phyloP scores from a whole-genome alignment of 257 asterid genomes.

The Solanum virginianum region DNA sequence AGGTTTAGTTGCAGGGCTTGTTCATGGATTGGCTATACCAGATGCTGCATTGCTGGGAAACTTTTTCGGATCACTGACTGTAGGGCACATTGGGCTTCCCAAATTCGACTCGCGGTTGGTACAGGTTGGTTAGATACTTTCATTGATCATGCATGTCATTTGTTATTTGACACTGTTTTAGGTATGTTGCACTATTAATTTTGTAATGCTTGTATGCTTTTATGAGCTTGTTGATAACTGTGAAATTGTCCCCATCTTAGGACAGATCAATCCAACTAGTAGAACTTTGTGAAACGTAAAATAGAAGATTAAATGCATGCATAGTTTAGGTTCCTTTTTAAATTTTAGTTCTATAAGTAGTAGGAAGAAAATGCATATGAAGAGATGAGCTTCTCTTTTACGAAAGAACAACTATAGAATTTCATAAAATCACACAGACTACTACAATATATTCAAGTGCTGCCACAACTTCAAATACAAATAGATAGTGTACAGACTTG shows the following conservation, averaged over 20 bases:
- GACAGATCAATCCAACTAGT: neutral
- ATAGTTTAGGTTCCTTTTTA: neutral
- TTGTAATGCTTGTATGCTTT: neutral
- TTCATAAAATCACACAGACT: neutral
- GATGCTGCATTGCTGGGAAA: slow-evolving; percentile 92
- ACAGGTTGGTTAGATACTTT: slow-evolving; percentile 39
- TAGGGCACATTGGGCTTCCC: slow-evolving; percentile 70
- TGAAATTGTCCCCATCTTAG: neutral
- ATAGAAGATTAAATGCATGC: neutral
- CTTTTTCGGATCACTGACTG: slow-evolving; percentile 82
- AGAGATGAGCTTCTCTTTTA: neutral
- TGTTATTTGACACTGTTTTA: neutral
- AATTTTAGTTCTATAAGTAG: too few relatives aligned
- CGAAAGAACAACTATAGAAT: neutral
- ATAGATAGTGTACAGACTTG: neutral
- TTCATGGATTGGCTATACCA: slow-evolving; percentile 55
- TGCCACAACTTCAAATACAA: neutral
- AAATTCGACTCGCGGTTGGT: slow-evolving; percentile 49
- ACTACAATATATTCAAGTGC: neutral
- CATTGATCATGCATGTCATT: neutral
- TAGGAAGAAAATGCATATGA: neutral
- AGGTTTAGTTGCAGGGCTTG: slow-evolving; percentile 76
- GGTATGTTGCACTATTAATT: neutral
- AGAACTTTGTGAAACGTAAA: neutral
- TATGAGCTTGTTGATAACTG: neutral